phyloP scores from a whole-genome alignment of 805 yeast genomes.

The Middelhovenomyces tepae region DNA sequence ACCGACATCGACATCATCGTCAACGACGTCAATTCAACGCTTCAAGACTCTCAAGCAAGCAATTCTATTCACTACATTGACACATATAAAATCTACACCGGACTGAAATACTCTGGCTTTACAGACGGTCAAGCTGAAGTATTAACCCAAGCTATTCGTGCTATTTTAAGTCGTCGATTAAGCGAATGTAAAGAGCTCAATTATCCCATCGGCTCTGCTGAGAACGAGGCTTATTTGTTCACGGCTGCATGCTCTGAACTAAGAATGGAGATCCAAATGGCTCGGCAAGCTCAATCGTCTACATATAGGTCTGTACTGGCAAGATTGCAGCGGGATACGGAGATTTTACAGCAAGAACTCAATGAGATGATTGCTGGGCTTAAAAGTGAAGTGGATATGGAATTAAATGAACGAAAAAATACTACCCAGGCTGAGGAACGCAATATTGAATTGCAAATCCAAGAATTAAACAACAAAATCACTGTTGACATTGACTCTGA shows the following conservation, averaged over 20 bases:
- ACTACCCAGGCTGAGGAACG: constrained; percentile 73
- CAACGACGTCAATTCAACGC: too few species aligned
- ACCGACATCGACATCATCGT: too few species aligned
- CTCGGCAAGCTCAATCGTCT: constrained; percentile 61
- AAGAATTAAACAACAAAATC: constrained; percentile 77
- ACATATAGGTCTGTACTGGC: constrained; percentile 59
- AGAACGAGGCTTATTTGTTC: constrained; percentile 79
- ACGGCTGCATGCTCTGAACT: constrained; percentile 90
- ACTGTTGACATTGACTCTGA: constrained; percentile 74
- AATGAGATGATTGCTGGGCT: constrained; percentile 52
- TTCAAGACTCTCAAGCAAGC: too few species aligned
- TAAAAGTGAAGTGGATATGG: constrained; percentile 73
- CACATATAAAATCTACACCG: constrained; percentile 50
- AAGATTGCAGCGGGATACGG: constrained; percentile 61
- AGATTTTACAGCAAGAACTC: constrained; percentile 66
- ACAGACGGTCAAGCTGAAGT: constrained; percentile 52
- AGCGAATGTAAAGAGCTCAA: constrained; percentile 26
- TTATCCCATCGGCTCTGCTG: constrained; percentile 53
- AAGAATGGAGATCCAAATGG: constrained; percentile 63
- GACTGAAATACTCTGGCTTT: constrained; percentile 49
- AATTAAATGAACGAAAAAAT: constrained; percentile 75
- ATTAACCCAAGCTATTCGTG: constrained; percentile 38
- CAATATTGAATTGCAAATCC: constrained; percentile 57
- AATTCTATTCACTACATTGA: constrained; percentile 40
- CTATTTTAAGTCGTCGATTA: constrained; percentile 28